Percentiles rank a stretch among this genome's conserved stretches.
These are phyloP conservation scores for Orychophragmus violaceus DNA, from an alignment of 345 rosid species.

Conservation along the genomic window DNA sequence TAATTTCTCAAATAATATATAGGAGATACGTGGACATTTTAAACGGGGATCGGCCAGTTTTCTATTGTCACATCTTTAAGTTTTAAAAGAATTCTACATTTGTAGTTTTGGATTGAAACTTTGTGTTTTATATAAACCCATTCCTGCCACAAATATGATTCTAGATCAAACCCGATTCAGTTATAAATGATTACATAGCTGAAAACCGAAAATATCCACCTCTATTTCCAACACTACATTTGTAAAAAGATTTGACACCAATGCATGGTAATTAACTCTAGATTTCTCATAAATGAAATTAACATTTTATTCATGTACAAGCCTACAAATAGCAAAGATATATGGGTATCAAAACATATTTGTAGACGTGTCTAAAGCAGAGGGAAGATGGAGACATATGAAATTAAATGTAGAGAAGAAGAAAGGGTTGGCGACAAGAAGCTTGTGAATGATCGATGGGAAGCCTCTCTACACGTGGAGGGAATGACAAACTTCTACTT, in stretches of 20 bases:
- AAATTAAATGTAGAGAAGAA: conserved; percentile 5
- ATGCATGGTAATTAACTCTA: not conserved
- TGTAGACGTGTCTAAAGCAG: conserved; percentile 1
- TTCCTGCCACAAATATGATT: not conserved
- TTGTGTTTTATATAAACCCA: not conserved
- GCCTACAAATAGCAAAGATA: not conserved
- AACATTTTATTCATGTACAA: not conserved
- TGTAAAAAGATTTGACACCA: not conserved
- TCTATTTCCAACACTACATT: no score
- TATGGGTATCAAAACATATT: not conserved
- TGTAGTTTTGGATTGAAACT: not conserved
- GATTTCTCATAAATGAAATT: not conserved
- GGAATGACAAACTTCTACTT: conserved; percentile 26
- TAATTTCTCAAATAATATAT: no score
- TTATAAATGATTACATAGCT: not conserved
- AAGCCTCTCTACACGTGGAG: conserved; percentile 23
- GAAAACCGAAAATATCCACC: not conserved
- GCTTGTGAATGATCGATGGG: conserved; percentile 24
- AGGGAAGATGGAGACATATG: not conserved
- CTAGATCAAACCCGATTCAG: not conserved
- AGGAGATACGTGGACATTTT: no score
- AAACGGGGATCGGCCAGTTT: no score
- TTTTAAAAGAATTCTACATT: not conserved
- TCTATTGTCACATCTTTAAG: no score
- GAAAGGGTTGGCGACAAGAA: conserved; percentile 12